Evolutionary conservation across 208 protist genomes (phyloP), one percentile per base, ranked within the genome.

Genomic region (Crithidia acanthocephali): DNA sequence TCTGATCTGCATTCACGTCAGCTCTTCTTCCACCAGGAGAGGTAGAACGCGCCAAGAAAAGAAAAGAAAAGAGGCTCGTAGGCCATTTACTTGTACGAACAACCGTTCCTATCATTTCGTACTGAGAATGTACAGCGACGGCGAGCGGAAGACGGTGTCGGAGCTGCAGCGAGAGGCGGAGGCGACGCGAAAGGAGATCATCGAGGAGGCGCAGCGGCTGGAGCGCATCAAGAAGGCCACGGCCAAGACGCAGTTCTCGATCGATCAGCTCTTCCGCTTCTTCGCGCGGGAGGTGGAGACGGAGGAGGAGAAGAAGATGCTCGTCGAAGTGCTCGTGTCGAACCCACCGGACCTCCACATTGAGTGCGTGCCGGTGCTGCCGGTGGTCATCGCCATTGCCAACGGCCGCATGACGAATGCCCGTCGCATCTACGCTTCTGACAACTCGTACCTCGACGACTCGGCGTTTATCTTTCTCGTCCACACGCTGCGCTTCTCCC

Each of bases 101-200:
- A n/a, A n/a, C n/a, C n/a, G n/a, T n/a, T n/a, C n/a, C n/a, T n/a
- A n/a, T n/a, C n/a, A n/a, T n/a, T 40, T 13, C 35, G 35, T 67
- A 52, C 61, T 25, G 52, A 27, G 15, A 53, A 96, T 96, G 91
- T 96, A 96, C 68, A 91, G 88, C 58, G 88, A 96, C 79, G 91
- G 91, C 18, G 76, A 91, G 27, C 78, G 87, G 0, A 91, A 96
- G 76, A 96, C 91, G 11, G 76, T 96, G 47, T 94, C 88, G 53
- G 88, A 94, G 80, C 77, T 94, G 51, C 86, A 91, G 64, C 84
- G 91, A 5, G 85, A 88, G 69, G 88, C 88, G 1, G 81, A 88
- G 67, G 77, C 80, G 44, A 89, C 73, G 52, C 81, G 83, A 28
- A 84, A 68, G 28, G 72, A 80, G 27, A 92, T 94, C 45, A 75